phyloP scores from a whole-genome alignment of 306 rosid species.

The Corylus americana region DNA sequence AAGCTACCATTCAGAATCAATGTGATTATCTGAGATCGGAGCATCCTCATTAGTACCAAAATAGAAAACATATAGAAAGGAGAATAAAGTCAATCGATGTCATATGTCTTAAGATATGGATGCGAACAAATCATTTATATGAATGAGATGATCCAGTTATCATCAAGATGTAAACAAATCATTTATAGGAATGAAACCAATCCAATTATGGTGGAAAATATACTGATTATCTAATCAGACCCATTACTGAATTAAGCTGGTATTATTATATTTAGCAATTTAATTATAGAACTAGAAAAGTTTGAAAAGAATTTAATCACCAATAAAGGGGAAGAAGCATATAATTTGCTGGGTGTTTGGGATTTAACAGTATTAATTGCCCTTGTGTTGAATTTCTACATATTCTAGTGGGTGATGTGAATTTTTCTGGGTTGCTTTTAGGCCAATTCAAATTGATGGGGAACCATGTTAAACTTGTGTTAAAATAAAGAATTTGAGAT shows the following conservation, averaged over 20 bases:
- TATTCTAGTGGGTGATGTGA: background rate
- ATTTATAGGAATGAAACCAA: too few species aligned
- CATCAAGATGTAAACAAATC: too few species aligned
- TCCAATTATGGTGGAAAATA: too few species aligned
- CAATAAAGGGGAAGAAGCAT: background rate
- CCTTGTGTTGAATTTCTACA: background rate
- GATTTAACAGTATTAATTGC: background rate
- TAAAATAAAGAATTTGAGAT: background rate
- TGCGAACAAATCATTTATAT: background rate
- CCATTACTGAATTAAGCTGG: too few species aligned
- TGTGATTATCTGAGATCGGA: background rate
- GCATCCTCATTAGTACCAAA: background rate
- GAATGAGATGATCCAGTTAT: too few species aligned
- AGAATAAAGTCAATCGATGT: background rate
- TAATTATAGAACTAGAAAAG: too few species aligned
- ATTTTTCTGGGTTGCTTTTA: background rate
- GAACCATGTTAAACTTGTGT: background rate
- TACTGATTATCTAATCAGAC: too few species aligned
- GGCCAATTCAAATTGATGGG: background rate
- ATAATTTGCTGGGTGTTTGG: background rate
- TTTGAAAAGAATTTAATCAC: background rate
- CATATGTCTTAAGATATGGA: background rate
- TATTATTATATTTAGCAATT: too few species aligned
- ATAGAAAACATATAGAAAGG: background rate
- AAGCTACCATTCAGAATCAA: background rate